Base-by-base conservation (phyloP, 257 asterid species). In the Lycium barbarum region DNA sequence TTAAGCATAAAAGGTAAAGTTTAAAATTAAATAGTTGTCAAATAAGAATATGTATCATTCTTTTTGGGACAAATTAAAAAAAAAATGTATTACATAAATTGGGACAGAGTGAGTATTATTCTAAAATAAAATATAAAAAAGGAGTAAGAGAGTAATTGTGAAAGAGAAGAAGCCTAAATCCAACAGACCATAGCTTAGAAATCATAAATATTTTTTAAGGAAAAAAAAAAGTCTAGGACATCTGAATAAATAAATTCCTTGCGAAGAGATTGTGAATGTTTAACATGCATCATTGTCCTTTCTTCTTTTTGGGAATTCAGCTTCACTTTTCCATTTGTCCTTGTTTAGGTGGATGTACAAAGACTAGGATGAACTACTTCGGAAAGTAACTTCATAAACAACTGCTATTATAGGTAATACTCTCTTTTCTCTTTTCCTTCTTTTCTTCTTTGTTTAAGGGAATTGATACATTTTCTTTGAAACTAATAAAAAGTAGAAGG, bases 181-280 rank as follows among this genome's bases (percentile, higher is more conserved):
- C 68, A 61, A 61, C 12, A n/a, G 12, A 18, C 13, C 11, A n/a
- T 4, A 10, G 67, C 36, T 62, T 20, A 10, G 33, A 61, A 22
- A 63, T 63, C 6, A 62, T 62, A 9, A 9, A 20, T 65, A 33
- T 66, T 33, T 7, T 33, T 66, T 13, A 66, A 33, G 72, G 18
- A 11, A 36, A 66, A n/a, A 12, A 43, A n/a, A 13, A 43, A 57
- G 2, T 18, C 62, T 57, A n/a, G 80, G 9, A 72, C 80, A 72
- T n/a, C 80, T 10, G 38, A 72, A 72, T 72, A 72, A 45, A 73
- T 47, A 73, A 73, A 20, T 45, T 73, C 80, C 38, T 72, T 45
- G 36, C 10, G 36, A 45, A 43, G 57, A 43, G 17, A 9, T 72
- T 2, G 15, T 72, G 36, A 22, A 43, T 72, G 58, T 45, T 22